Evolutionary conservation across 2,329 filamentous ascomycete genomes (phyloP).

Genomic region (Aspergillus jensenii): DNA sequence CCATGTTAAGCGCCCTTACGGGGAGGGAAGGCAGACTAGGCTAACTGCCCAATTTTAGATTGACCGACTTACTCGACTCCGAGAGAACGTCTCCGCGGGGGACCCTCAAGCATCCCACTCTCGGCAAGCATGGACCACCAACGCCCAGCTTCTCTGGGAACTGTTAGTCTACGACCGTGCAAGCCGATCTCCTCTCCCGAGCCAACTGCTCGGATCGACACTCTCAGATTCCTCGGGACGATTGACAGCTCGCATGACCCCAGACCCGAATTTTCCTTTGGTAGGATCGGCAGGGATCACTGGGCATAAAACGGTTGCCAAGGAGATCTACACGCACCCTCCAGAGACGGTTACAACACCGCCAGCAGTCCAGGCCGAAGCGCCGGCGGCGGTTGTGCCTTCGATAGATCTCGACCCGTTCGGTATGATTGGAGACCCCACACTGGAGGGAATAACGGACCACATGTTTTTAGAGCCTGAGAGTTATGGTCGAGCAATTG

Average conservation of each 20-base stretch:
- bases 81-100: slow-evolving; percentile 31
- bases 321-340: slow-evolving; percentile 36
- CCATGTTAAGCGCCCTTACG: neutral
- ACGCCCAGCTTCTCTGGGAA: slow-evolving; percentile 38
- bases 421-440: slow-evolving; percentile 4
- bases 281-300: slow-evolving; percentile 42
- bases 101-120: slow-evolving; percentile 11
- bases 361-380: neutral
- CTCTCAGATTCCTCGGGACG: slow-evolving; percentile 19
- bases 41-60: slow-evolving; percentile 15
- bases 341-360: slow-evolving; percentile 24
- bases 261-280: slow-evolving; percentile 35
- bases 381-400: neutral
- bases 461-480: slow-evolving; percentile 12
- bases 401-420: slow-evolving; percentile 11
- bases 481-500: slow-evolving; percentile 10
- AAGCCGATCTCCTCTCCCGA: slow-evolving; percentile 19
- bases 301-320: slow-evolving; percentile 39
- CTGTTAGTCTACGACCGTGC: slow-evolving; percentile 39
- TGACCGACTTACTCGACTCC: slow-evolving; percentile 28
- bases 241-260: slow-evolving; percentile 10
- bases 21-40: neutral
- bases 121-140: slow-evolving; percentile 32
- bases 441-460: slow-evolving; percentile 9
- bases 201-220: slow-evolving; percentile 7